These are phyloP conservation scores for Strobilomyces echinocephalus DNA, from an alignment of 768 basidiomycete genomes.

Conservation along the genomic window DNA sequence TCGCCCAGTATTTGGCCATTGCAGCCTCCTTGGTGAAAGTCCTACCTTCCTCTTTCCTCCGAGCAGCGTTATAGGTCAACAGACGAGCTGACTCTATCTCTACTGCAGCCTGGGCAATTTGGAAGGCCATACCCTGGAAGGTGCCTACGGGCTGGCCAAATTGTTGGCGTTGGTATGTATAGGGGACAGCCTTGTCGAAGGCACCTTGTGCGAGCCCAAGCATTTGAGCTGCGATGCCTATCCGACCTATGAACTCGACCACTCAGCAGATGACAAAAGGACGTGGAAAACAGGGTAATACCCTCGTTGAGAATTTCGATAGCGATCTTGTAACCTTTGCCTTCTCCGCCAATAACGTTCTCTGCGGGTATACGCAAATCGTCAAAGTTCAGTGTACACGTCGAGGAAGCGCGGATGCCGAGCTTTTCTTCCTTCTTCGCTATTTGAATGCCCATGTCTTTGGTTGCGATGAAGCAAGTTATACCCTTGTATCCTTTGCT, in stretches of 20 bases:
- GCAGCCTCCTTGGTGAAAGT: conserved; percentile 91
- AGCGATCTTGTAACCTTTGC: conserved; percentile 93
- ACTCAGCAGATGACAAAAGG: neutral
- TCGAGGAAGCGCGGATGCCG: conserved; percentile 93
- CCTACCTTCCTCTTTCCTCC: conserved; percentile 87
- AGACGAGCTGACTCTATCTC: conserved; percentile 89
- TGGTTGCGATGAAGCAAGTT: conserved; percentile 94
- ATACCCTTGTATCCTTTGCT: conserved; percentile 98
- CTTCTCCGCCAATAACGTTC: conserved; percentile 89
- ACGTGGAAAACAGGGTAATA: conserved; percentile 8
- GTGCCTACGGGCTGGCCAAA: conserved; percentile 92
- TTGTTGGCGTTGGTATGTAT: conserved; percentile 90
- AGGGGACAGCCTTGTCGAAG: conserved; percentile 92
- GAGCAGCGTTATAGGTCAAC: conserved; percentile 93
- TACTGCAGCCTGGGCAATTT: conserved; percentile 85
- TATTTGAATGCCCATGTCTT: conserved; percentile 94
- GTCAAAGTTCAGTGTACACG: conserved; percentile 92
- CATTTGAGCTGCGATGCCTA: conserved; percentile 99
- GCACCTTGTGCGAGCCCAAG: conserved; percentile 96
- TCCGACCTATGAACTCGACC: conserved; percentile 51
- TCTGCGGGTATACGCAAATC: conserved; percentile 80
- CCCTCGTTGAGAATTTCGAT: conserved; percentile 97
- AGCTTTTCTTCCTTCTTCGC: conserved; percentile 99
- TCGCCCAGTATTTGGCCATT: conserved; percentile 95
- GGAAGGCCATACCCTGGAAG: conserved; percentile 95